phyloP scores from a whole-genome alignment of 1,284 basidiomycete species.

The Pyrrhoderma noxium region DNA sequence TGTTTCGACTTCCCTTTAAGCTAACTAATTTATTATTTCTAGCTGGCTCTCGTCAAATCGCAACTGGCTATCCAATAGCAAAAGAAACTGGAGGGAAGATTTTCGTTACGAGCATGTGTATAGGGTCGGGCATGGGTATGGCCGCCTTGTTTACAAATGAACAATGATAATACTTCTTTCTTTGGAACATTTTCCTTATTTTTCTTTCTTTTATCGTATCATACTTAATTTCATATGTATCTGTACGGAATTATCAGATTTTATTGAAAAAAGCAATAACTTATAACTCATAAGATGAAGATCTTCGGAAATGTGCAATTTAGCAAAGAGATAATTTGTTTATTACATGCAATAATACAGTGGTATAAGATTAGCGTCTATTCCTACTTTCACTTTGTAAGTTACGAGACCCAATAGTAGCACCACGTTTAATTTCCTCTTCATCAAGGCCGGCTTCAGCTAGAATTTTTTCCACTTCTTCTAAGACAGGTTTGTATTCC shows the following conservation, averaged over 20 bases:
- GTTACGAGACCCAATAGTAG: constrained; percentile 30
- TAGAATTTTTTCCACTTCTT: constrained; percentile 80
- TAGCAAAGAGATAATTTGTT: too few species aligned
- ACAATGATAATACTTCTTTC: constrained; percentile 38
- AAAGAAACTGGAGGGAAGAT: constrained; percentile 70
- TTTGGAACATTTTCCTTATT: neutral
- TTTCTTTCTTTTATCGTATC: neutral
- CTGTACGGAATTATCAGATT: neutral
- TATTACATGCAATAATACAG: neutral
- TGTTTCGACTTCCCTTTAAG: constrained; percentile 13
- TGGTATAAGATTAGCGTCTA: constrained; percentile 2
- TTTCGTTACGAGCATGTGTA: constrained; percentile 93
- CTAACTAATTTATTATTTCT: constrained; percentile 4
- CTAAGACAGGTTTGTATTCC: constrained; percentile 70
- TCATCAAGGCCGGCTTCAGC: constrained; percentile 84
- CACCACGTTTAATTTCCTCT: constrained; percentile 62
- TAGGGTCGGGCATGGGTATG: constrained; percentile 90
- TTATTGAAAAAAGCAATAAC: neutral
- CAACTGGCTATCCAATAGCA: constrained; percentile 77
- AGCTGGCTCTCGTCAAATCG: constrained; percentile 86
- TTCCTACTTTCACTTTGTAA: constrained; percentile 12
- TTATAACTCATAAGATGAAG: neutral
- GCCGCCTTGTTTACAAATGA: constrained; percentile 79
- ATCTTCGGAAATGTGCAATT: too few species aligned
- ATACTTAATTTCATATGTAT: neutral